Evolutionary conservation across 2,329 filamentous ascomycete species (phyloP).

Genomic region (Sporothrix phasma): DNA sequence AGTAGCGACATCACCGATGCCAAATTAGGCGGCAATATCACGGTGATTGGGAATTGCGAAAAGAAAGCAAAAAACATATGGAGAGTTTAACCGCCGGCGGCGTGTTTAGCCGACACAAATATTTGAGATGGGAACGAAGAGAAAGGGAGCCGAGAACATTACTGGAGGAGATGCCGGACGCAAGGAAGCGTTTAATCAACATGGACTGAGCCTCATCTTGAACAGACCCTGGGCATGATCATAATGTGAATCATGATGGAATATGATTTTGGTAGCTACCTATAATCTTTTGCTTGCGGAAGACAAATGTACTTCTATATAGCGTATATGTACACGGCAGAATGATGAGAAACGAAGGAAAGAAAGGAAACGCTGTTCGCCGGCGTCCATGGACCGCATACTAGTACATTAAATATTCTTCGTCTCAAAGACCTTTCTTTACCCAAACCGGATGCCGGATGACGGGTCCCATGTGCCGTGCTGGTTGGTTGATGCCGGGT

Average conservation of each 20-base stretch:
- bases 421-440: neutral
- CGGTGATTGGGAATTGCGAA: neutral
- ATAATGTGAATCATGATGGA: neutral
- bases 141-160: no score
- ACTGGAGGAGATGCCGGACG: neutral
- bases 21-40: slow-evolving; percentile 6
- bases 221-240: neutral
- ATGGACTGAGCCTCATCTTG: neutral
- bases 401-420: neutral
- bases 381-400: neutral
- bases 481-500: neutral
- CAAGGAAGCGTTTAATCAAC: neutral
- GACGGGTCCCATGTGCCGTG: slow-evolving; percentile 17
- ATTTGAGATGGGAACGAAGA: neutral
- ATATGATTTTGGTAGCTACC: neutral
- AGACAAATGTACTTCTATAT: neutral
- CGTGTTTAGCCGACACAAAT: no score
- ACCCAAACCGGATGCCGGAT: slow-evolving; percentile 19
- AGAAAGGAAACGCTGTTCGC: neutral
- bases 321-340: neutral
- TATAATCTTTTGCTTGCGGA: neutral
- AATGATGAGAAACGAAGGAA: neutral
- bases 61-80: neutral
- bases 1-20: neutral
- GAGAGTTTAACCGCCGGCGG: neutral